Percentiles rank a stretch among this genome's conserved stretches.
phyloP scores from a whole-genome alignment of 2,329 filamentous ascomycete genomes.

The Aspergillus quadrilineatus region DNA sequence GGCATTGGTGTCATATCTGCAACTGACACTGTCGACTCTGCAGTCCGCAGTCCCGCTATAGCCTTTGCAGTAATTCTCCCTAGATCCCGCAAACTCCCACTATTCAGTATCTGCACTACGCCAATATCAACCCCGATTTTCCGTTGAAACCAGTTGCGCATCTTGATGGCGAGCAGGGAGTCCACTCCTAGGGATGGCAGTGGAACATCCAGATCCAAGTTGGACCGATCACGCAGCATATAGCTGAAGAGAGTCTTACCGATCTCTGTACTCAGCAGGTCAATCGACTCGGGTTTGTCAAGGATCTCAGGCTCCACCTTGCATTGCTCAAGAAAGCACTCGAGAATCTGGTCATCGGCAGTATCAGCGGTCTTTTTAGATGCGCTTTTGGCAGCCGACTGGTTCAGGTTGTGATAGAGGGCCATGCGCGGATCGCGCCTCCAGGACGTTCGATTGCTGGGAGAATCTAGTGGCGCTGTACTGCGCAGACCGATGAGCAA shows the following conservation, averaged over 20 bases:
- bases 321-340: background rate
- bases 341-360: background rate
- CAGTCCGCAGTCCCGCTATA: background rate
- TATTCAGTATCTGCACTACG: slow-evolving; percentile 26
- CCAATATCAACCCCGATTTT: slow-evolving; percentile 24
- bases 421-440: slow-evolving; percentile 10
- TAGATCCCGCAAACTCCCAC: slow-evolving; percentile 1
- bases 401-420: slow-evolving; percentile 12
- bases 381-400: background rate
- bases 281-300: background rate
- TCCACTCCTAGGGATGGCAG: slow-evolving; percentile 28
- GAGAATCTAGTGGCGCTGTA: background rate
- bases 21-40: background rate
- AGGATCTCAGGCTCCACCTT: background rate
- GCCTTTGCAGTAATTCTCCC: background rate
- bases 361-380: background rate
- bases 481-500: slow-evolving; percentile 1
- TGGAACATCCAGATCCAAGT: slow-evolving; percentile 20
- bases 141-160: slow-evolving; percentile 27
- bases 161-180: slow-evolving; percentile 31
- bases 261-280: slow-evolving; percentile 20
- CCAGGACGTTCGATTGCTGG: slow-evolving; percentile 1
- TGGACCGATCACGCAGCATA: slow-evolving; percentile 19
- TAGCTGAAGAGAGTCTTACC: slow-evolving; percentile 22
- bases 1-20: no score